Conservation (phyloP, 306 rosid species). For the Vicia faba region DNA sequence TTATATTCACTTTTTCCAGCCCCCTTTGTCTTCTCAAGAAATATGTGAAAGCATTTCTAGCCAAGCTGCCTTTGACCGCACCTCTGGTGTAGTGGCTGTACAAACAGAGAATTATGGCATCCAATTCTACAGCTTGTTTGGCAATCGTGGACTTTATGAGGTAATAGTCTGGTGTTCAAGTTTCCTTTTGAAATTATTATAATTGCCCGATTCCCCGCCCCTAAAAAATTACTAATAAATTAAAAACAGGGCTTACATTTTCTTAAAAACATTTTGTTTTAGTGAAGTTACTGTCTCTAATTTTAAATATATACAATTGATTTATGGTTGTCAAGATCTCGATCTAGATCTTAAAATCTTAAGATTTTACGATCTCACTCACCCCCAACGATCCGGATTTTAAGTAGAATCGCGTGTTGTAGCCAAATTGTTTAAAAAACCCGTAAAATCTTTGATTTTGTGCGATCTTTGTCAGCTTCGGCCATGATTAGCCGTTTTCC, state of each 20-base stretch:
- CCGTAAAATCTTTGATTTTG: too few species aligned
- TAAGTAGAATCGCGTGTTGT: too few species aligned
- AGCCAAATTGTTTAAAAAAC: too few species aligned
- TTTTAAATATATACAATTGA: background rate
- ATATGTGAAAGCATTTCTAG: conserved; percentile 49
- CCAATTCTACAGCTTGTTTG: conserved; percentile 86
- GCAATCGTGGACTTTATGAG: conserved; percentile 80
- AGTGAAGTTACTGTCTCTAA: background rate
- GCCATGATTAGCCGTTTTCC: too few species aligned
- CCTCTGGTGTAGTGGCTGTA: conserved; percentile 78
- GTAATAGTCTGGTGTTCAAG: conserved; percentile 45
- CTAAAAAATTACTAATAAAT: background rate
- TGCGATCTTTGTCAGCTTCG: too few species aligned
- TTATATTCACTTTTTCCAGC: conserved; percentile 51
- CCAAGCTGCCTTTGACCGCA: conserved; percentile 66
- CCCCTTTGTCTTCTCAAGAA: conserved; percentile 59
- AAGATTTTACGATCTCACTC: too few species aligned
- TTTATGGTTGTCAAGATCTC: too few species aligned
- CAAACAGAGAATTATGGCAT: conserved; percentile 76
- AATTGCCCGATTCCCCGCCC: too few species aligned
- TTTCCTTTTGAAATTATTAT: conserved; percentile 23
- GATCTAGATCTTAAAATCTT: too few species aligned
- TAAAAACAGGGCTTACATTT: background rate
- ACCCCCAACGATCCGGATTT: too few species aligned
- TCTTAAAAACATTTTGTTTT: too few species aligned